Percentiles rank a stretch among this genome's conserved stretches.
Evolutionary conservation across 2,329 filamentous ascomycete genomes (phyloP).

Genomic region (Colletotrichum tabaci): DNA sequence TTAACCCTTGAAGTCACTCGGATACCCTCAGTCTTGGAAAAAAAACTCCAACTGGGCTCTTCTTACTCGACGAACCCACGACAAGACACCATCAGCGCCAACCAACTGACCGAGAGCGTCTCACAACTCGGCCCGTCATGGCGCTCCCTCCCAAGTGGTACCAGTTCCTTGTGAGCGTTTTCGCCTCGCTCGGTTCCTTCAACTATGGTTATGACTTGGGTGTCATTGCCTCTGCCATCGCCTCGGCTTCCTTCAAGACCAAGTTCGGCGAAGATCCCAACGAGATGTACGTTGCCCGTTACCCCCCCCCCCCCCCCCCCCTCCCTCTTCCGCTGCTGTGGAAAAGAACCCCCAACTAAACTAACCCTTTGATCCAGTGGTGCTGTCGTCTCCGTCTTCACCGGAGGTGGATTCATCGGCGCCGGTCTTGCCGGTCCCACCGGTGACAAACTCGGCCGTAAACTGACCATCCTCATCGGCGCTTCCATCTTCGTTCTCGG

Average conservation of each 20-base stretch:
- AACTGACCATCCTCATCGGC: constrained; percentile 81
- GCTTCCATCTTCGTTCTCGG: constrained; percentile 80
- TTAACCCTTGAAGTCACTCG: constrained; percentile 13
- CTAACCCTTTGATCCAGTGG: constrained; percentile 59
- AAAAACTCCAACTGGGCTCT: background rate
- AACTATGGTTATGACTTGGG: constrained; percentile 71
- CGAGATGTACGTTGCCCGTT: constrained; percentile 52
- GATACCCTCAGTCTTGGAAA: background rate
- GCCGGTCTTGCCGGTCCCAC: constrained; percentile 74
- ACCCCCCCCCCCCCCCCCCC: accelerated
- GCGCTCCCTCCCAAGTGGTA: constrained; percentile 62
- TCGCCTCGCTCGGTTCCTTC: constrained; percentile 70
- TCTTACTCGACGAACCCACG: background rate
- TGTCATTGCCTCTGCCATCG: constrained; percentile 67
- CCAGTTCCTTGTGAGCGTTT: constrained; percentile 67
- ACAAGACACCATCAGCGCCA: background rate
- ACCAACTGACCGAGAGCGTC: constrained; percentile 3
- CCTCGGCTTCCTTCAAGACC: constrained; percentile 59
- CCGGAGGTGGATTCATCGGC: constrained; percentile 81
- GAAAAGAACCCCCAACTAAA: background rate
- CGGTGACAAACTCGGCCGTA: constrained; percentile 77
- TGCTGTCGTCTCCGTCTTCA: constrained; percentile 84
- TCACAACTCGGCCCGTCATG: constrained; percentile 49
- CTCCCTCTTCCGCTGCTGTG: no score
- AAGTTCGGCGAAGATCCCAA: constrained; percentile 56